Base-by-base conservation (phyloP, 2,329 filamentous ascomycete genomes). In the Diaporthe capsici region DNA sequence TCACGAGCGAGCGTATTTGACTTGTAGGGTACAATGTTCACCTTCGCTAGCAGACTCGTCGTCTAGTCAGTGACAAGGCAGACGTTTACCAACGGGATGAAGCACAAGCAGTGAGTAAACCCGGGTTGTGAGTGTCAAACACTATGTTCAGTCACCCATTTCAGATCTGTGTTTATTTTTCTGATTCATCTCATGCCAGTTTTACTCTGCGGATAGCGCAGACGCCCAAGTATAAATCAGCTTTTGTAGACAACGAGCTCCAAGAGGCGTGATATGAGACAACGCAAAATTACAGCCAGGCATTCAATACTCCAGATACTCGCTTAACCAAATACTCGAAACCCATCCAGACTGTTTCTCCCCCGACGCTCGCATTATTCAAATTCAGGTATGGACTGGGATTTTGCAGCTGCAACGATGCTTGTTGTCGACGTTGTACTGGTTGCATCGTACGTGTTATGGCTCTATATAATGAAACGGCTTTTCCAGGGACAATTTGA, bases 401-500 rank as follows among this genome's bases (percentile, higher is more conserved):
- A 51, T 55, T 39, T 42, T 28, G 65, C 65, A 42, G 65, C 47
- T 22, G 37, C 9, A 42, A 37, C n/a, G 15, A 70, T 70, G 49
- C 47, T 70, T 4, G 37, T 70, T 55, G n/a, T 55, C n/a, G 49
- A 70, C 37, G 65, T 12, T 22, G 2, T 31, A 4, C 22, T 70
- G 9, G n/a, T 70, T 12, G n/a, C n/a, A 31, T 70, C 49, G 31
- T 70, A 55, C 10, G 4, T 70, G 8, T 9, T 70, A 39, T 70
- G 49, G 65, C 49, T 25, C 49, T 70, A 70, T 20, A 22, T 55
- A 7, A 70, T 70, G 49, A 28, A 37, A 22, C 65, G 65, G n/a
- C 34, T 70, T 15, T 22, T 55, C 17, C 49, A 4, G 15, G 47
- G 9, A 25, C 22, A 22, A 28, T 17, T 28, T 15, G n/a, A 31